A percentile compares a stretch with the other conserved stretches of the same genome.
These are phyloP conservation scores for Allium sativum DNA, from an alignment of 106 monocot genomes.

Conservation along the genomic window DNA sequence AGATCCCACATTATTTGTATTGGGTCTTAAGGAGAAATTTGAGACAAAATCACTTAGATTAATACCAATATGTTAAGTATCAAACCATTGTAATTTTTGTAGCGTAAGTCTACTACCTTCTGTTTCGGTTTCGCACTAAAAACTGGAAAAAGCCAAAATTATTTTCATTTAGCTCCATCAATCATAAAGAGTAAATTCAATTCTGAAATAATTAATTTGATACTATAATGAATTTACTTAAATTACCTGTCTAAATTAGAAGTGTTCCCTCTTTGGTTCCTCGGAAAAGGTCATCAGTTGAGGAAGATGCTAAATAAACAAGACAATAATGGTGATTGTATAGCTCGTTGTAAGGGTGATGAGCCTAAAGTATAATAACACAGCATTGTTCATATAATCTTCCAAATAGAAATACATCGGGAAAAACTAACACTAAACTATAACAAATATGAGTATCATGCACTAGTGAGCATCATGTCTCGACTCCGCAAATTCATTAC, in stretches of 20 bases:
- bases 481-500: conserved; percentile 89
- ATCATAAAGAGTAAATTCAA: too few species aligned
- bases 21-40: too few species aligned
- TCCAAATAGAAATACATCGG: too few species aligned
- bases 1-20: too few species aligned
- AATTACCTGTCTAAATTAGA: conserved; percentile 81
- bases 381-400: too few species aligned
- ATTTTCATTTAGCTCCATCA: too few species aligned
- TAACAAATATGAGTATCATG: background rate
- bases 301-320: conserved; percentile 57
- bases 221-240: background rate
- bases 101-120: conserved; percentile 57
- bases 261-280: conserved; percentile 90
- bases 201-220: background rate
- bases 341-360: conserved; percentile 81
- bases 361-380: conserved; percentile 34
- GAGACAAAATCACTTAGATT: too few species aligned
- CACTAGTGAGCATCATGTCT: conserved; percentile 52
- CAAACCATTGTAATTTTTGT: too few species aligned
- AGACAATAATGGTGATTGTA: conserved; percentile 89
- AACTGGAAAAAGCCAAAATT: conserved; percentile 34
- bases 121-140: conserved; percentile 85
- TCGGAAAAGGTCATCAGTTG: conserved; percentile 79
- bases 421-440: background rate
- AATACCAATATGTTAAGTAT: too few species aligned